Evolutionary conservation across 2,329 filamentous ascomycete genomes (phyloP).

Genomic region (Trichoderma semiorbis): DNA sequence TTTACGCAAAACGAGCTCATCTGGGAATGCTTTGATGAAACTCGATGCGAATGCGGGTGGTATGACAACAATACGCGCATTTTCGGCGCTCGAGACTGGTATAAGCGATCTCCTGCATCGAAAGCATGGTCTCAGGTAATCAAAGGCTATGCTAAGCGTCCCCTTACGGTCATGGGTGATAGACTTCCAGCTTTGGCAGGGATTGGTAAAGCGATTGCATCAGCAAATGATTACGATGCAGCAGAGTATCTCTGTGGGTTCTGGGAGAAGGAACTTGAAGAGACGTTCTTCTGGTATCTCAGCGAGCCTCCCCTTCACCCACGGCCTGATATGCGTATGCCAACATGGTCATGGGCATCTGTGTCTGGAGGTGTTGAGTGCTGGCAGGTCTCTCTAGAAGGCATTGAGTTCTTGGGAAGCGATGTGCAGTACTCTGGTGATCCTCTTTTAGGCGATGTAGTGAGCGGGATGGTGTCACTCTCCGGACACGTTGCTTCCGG

Average conservation of each 20-base stretch:
- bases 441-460: slow-evolving; percentile 10
- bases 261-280: slow-evolving; percentile 16
- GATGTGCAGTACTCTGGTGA: neutral
- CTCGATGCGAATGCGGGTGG: slow-evolving; percentile 20
- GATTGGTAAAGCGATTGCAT: slow-evolving; percentile 12
- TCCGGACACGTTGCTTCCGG: slow-evolving; percentile 3
- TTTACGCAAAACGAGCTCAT: slow-evolving; percentile 21
- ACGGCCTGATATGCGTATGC: neutral
- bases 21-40: slow-evolving; percentile 20
- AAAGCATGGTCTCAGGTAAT: slow-evolving; percentile 8
- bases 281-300: slow-evolving; percentile 17
- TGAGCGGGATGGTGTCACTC: neutral
- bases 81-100: neutral
- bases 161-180: slow-evolving; percentile 14
- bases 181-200: slow-evolving; percentile 20
- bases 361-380: slow-evolving; percentile 7
- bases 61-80: neutral
- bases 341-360: slow-evolving; percentile 21
- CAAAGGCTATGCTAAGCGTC: slow-evolving; percentile 13
- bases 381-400: neutral
- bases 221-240: neutral
- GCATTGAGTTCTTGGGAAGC: slow-evolving; percentile 5
- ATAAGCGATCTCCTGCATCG: neutral
- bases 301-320: neutral
- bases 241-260: slow-evolving; percentile 17